phyloP scores from a whole-genome alignment of 371 early-diverging fungal genomes.

The Rhizopus microsporus region DNA sequence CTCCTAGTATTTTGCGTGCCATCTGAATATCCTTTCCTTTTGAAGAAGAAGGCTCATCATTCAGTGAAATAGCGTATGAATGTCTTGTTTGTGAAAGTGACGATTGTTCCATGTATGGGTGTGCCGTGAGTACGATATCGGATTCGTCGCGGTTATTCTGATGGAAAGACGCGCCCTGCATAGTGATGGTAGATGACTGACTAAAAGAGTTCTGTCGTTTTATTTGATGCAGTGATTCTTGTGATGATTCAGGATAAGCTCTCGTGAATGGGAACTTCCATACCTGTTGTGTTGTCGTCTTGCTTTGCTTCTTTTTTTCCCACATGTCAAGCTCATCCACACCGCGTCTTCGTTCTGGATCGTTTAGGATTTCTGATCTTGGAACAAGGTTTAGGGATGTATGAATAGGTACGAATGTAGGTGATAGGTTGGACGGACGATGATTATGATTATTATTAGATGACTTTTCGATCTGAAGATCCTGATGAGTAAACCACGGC shows the following conservation, averaged over 20 bases:
- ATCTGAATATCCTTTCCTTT: constrained; percentile 20
- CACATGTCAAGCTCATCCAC: constrained; percentile 47
- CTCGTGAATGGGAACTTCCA: constrained; percentile 22
- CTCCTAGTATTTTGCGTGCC: constrained; percentile 24
- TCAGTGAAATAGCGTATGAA: not conserved
- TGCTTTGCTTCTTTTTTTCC: constrained; percentile 31
- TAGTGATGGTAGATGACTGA: constrained; percentile 11
- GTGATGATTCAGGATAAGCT: constrained; percentile 30
- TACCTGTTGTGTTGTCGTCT: not conserved
- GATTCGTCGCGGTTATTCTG: constrained; percentile 7
- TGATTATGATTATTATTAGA: constrained; percentile 6
- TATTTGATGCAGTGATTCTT: constrained; percentile 6
- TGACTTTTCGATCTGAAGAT: not conserved
- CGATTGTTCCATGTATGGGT: not conserved
- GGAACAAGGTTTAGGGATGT: constrained; percentile 29
- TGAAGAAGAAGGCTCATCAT: not conserved
- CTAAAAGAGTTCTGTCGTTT: not conserved
- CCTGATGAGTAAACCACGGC: not conserved
- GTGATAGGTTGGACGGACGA: constrained; percentile 4
- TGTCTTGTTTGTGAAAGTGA: not conserved
- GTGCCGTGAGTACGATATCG: constrained; percentile 2
- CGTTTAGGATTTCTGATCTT: constrained; percentile 33
- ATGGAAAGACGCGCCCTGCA: constrained; percentile 1
- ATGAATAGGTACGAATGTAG: constrained; percentile 33
- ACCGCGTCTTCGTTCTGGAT: constrained; percentile 45